Percentiles rank a stretch among this genome's conserved stretches.
phyloP scores from a whole-genome alignment of 192 early-diverging fungal species.

The Diversispora eburnea region DNA sequence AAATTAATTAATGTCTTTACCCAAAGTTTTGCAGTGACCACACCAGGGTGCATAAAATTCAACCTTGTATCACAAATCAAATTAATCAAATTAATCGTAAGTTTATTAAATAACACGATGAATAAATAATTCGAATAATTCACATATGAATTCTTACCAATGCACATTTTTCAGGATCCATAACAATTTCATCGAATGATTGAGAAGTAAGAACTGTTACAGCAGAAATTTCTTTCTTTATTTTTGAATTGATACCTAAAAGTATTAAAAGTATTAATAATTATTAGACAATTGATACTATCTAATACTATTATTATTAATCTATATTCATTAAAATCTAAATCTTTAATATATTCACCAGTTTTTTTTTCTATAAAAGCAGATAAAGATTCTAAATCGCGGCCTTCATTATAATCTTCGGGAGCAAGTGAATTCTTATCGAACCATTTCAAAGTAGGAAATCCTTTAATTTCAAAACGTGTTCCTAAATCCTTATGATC shows the following conservation, averaged over 20 bases:
- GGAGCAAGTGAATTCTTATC: slow-evolving; percentile 72
- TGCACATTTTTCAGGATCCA: slow-evolving; percentile 68
- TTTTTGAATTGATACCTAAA: slow-evolving; percentile 56
- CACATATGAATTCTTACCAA: slow-evolving; percentile 45
- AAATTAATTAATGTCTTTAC: slow-evolving; percentile 32
- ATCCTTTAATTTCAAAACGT: slow-evolving; percentile 75
- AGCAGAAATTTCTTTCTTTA: slow-evolving; percentile 66
- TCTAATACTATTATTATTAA: background rate
- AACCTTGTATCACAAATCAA: slow-evolving; percentile 32
- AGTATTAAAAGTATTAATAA: background rate
- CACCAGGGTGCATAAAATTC: slow-evolving; percentile 95
- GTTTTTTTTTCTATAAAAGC: slow-evolving; percentile 81
- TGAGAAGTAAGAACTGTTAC: slow-evolving; percentile 68
- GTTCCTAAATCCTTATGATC: slow-evolving; percentile 76
- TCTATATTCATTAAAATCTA: background rate
- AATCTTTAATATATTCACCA: slow-evolving; percentile 39
- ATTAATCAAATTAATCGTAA: background rate
- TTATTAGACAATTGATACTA: background rate
- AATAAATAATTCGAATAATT: background rate
- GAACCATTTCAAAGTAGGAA: slow-evolving; percentile 94
- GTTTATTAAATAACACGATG: background rate
- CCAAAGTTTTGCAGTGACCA: slow-evolving; percentile 71
- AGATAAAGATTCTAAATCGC: slow-evolving; percentile 75
- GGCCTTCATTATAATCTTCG: slow-evolving; percentile 79
- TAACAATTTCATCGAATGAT: slow-evolving; percentile 74